Conservation (phyloP, 805 yeast species). For the Monosporozyma aerobia region DNA sequence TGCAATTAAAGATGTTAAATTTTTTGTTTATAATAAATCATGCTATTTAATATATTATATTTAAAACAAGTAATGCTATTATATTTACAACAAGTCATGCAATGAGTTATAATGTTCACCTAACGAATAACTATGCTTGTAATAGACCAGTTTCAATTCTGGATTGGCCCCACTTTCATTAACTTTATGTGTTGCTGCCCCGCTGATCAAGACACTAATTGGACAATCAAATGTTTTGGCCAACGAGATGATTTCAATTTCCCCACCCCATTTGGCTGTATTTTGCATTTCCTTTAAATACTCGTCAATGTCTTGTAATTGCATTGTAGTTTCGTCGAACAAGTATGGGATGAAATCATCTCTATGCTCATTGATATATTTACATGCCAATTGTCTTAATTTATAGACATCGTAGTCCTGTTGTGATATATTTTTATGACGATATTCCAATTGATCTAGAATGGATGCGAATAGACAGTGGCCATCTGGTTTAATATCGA, state of each 20-base stretch:
- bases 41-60: too few species aligned
- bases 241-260: slow-evolving; percentile 79
- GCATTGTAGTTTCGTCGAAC: slow-evolving; percentile 67
- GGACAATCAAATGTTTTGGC: slow-evolving; percentile 64
- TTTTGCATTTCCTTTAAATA: slow-evolving; percentile 59
- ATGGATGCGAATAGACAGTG: slow-evolving; percentile 87
- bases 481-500: slow-evolving; percentile 84
- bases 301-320: slow-evolving; percentile 51
- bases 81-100: slow-evolving; percentile 31
- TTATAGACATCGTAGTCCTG: slow-evolving; percentile 26
- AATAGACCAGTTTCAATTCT: slow-evolving; percentile 65
- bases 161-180: slow-evolving; percentile 50
- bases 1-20: background rate
- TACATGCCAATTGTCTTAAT: slow-evolving; percentile 56
- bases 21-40: background rate
- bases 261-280: slow-evolving; percentile 97
- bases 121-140: slow-evolving; percentile 74
- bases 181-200: slow-evolving; percentile 54
- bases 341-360: slow-evolving; percentile 74
- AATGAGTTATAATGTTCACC: slow-evolving; percentile 94
- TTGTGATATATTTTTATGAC: slow-evolving; percentile 35
- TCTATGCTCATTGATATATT: slow-evolving; percentile 52
- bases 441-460: slow-evolving; percentile 57
- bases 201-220: slow-evolving; percentile 69
- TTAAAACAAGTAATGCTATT: slow-evolving; percentile 31